Base-by-base conservation (phyloP, 129 eudicot genomes). In the Lactuca saligna region DNA sequence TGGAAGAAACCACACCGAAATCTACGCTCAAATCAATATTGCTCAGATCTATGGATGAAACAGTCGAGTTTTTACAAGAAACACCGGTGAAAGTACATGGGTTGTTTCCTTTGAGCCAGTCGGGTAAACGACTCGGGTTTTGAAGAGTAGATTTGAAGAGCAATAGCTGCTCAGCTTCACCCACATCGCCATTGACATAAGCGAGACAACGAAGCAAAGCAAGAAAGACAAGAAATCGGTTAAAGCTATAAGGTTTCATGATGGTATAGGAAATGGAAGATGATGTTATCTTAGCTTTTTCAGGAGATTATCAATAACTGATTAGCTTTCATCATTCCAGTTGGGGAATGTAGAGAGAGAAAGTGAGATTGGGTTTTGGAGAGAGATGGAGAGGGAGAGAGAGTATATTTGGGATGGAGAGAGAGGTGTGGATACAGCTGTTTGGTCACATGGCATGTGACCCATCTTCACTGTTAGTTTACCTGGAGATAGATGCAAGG, bases 371-470 rank as follows among this genome's bases (percentile, higher is more conserved):
- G 73, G 72, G 35, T 9, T 66, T 3, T 10, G 20, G 25, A 51
- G 72, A 66, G 65, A 48, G 69, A 68, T 25, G 29, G 37, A 66
- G 61, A 63, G 85, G 57, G 84, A 54, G 76, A 69, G 65, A 14
- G 82, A 68, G 85, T 83, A 81, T 75, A 81, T 85, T 74, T 66
- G 44, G 72, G 76, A 69, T 46, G 66, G 86, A 66, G 65, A 14
- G 82, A 68, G 85, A 67, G 76, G 78, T 55, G 84, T 61, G 75
- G 81, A 73, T 78, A 86, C 95, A 86, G 97, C 95, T 90, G 95
- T 63, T 81, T 61, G 81, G 72, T 81, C 95, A 91, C 97, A 91
- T 91, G 97, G 78, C 95, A 87, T 87, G 95, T 91, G 96, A 81
- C 90, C 84, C 87, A 82, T 82, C 80, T 64, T 38, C 78, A 63